Conservation (phyloP, 2,329 filamentous ascomycete species). For the Aspergillus chevalieri region DNA sequence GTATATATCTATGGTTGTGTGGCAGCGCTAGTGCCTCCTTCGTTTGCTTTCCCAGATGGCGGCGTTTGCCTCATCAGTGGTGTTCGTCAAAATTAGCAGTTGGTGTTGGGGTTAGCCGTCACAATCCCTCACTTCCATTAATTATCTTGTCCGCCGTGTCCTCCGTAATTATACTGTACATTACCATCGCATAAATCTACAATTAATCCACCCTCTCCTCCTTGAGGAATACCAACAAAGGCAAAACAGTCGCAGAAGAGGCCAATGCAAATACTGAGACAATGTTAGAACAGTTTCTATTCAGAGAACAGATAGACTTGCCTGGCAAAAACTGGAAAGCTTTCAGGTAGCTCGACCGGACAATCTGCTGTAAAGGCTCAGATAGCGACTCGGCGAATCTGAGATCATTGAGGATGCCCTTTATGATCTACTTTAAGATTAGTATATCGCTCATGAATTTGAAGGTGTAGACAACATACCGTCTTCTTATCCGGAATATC, state of each 20-base stretch:
- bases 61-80: too few relatives aligned
- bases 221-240: background rate
- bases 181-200: background rate
- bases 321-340: slow-evolving; percentile 8
- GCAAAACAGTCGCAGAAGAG: background rate
- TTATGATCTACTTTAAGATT: slow-evolving; percentile 7
- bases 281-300: background rate
- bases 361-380: slow-evolving; percentile 2
- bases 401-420: slow-evolving; percentile 7
- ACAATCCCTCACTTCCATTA: too few relatives aligned
- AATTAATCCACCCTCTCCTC: background rate
- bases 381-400: slow-evolving; percentile 8
- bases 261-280: background rate
- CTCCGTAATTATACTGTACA: background rate
- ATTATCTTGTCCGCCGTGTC: too few relatives aligned
- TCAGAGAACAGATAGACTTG: slow-evolving; percentile 1
- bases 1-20: too few relatives aligned
- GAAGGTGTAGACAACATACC: background rate
- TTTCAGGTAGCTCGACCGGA: slow-evolving; percentile 9
- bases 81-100: too few relatives aligned
- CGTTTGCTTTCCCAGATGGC: too few relatives aligned
- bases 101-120: too few relatives aligned
- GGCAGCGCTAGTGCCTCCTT: too few relatives aligned
- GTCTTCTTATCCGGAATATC: slow-evolving; percentile 1
- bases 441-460: background rate